Conservation (phyloP, 2,329 filamentous ascomycete species). For the Pezicula radicicola region DNA sequence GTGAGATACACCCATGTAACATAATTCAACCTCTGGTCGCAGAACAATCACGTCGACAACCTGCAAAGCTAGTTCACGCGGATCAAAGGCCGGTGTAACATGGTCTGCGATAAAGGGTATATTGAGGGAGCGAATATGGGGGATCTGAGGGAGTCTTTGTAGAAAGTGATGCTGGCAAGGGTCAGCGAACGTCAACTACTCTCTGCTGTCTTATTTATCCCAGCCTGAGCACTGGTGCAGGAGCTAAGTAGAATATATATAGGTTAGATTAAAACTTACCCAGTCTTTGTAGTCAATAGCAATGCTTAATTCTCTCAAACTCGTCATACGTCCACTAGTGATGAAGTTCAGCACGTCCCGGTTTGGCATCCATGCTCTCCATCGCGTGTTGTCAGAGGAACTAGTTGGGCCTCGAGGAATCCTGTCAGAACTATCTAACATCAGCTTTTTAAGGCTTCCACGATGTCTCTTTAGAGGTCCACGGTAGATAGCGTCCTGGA, state of each 20-base stretch:
- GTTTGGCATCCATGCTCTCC: conserved; percentile 69
- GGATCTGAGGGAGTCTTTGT: conserved; percentile 67
- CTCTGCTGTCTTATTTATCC: too few species aligned
- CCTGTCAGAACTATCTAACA: conserved; percentile 68
- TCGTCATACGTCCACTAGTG: conserved; percentile 72
- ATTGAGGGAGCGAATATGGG: conserved; percentile 68
- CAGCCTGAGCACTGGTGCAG: too few species aligned
- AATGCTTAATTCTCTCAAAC: conserved; percentile 68
- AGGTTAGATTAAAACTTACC: conserved; percentile 47
- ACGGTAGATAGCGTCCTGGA: conserved; percentile 62
- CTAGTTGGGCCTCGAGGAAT: conserved; percentile 33
- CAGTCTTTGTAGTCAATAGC: conserved; percentile 74
- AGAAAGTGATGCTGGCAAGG: conserved; percentile 69
- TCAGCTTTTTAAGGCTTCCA: conserved; percentile 66
- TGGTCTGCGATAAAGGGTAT: conserved; percentile 66
- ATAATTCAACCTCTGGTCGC: conserved; percentile 71
- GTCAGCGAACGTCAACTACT: conserved; percentile 7
- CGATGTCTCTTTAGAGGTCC: conserved; percentile 69
- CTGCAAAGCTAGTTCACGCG: conserved; percentile 70
- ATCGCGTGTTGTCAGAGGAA: conserved; percentile 42
- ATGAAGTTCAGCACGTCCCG: conserved; percentile 70
- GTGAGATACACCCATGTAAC: conserved; percentile 70
- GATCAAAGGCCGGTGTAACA: conserved; percentile 51
- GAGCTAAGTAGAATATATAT: background rate
- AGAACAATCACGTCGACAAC: conserved; percentile 76